These are phyloP conservation scores for Kluyveromyces siamensis DNA, from an alignment of 805 yeast species.

Conservation along the genomic window DNA sequence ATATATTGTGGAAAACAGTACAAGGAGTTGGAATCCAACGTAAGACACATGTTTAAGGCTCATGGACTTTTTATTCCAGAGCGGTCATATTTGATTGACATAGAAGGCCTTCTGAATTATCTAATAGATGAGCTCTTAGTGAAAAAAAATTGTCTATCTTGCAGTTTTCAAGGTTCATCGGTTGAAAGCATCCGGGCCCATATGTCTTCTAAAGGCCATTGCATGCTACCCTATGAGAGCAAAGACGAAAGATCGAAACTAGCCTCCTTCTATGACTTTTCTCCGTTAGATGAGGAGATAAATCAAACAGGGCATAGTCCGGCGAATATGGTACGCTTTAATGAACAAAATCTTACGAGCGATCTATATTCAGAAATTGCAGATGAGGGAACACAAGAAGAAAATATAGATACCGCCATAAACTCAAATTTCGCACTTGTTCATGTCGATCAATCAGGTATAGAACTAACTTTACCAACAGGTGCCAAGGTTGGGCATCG, in stretches of 20 bases:
- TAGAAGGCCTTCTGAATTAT: conserved; percentile 63
- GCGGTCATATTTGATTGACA: conserved; percentile 53
- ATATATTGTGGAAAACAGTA: conserved; percentile 50
- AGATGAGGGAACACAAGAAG: conserved; percentile 18
- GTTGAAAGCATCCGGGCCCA: conserved; percentile 86
- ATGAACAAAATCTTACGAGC: conserved; percentile 20
- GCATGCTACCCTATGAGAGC: conserved; percentile 79
- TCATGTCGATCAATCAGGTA: conserved; percentile 45
- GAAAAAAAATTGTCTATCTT: conserved; percentile 76
- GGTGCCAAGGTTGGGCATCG: conserved; percentile 81
- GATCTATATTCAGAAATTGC: conserved; percentile 14
- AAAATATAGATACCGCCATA: conserved; percentile 16
- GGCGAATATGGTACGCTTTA: conserved; percentile 27
- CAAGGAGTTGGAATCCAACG: conserved; percentile 46
- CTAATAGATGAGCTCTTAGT: conserved; percentile 73
- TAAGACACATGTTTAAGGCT: conserved; percentile 64
- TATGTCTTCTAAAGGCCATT: conserved; percentile 76
- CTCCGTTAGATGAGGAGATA: conserved; percentile 44
- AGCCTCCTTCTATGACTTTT: conserved; percentile 77
- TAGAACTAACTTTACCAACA: conserved; percentile 62
- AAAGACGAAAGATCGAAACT: conserved; percentile 69
- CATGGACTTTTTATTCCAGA: conserved; percentile 93
- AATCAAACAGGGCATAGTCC: conserved; percentile 18
- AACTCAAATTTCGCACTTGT: conserved; percentile 30
- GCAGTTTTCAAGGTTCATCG: conserved; percentile 76